These are phyloP conservation scores for Oryza coarctata DNA, from an alignment of 176 grass and related monocot species.

Conservation along the genomic window DNA sequence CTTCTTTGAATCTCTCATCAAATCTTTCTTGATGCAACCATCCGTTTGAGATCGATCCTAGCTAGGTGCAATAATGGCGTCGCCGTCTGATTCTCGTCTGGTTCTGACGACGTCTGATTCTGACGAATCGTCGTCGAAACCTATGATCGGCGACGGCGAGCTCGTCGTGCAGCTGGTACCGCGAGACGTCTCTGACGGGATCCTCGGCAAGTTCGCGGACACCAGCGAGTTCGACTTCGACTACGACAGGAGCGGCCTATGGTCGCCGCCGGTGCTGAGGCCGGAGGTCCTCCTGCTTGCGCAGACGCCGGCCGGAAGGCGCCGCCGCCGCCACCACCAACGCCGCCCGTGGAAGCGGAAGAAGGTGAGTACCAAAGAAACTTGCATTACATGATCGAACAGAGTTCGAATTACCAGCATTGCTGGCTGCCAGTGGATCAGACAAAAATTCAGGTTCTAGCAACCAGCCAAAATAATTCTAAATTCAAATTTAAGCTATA, in stretches of 20 bases:
- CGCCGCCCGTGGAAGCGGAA: slow-evolving; percentile 27
- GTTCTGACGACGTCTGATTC: neutral
- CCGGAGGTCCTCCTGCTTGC: slow-evolving; percentile 45
- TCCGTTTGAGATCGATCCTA: neutral
- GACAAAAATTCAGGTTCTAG: neutral
- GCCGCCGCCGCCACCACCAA: neutral
- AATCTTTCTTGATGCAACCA: neutral
- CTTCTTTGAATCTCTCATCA: neutral
- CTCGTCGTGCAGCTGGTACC: slow-evolving; percentile 59
- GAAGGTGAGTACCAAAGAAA: slow-evolving; percentile 35
- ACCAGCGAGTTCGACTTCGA: slow-evolving; percentile 83
- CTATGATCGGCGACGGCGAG: neutral
- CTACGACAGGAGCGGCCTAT: slow-evolving; percentile 71
- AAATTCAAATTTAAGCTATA: neutral
- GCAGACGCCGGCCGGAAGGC: slow-evolving; percentile 16
- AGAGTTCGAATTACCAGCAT: no score
- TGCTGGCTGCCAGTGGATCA: neutral
- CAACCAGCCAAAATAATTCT: neutral
- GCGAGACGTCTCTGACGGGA: slow-evolving; percentile 54
- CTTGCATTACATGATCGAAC: neutral
- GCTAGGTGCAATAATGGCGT: neutral
- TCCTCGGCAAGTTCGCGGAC: slow-evolving; percentile 78
- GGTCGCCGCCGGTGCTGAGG: slow-evolving; percentile 74
- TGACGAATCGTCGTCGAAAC: neutral
- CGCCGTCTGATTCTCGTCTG: slow-evolving; percentile 6